These are phyloP conservation scores for Backusella parvicylindrica DNA, from an alignment of 192 early-diverging fungal genomes.

Conservation along the genomic window DNA sequence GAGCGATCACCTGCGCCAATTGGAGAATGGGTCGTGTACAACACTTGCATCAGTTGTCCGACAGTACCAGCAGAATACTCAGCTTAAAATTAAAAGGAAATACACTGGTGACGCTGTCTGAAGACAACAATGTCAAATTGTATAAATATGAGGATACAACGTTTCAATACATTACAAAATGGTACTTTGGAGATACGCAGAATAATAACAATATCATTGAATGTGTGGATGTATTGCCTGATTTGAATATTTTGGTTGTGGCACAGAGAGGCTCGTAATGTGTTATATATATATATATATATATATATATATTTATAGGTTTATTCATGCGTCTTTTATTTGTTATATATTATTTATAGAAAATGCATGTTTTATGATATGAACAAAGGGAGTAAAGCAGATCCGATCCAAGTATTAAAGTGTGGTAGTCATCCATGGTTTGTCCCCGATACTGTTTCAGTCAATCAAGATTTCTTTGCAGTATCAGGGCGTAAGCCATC, in stretches of 20 bases:
- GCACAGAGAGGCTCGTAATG: conserved; percentile 35
- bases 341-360: conserved; percentile 10
- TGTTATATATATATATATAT: background rate
- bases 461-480: conserved; percentile 32
- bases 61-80: conserved; percentile 15
- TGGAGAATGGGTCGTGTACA: conserved; percentile 31
- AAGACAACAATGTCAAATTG: conserved; percentile 28
- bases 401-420: conserved; percentile 32
- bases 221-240: conserved; percentile 33
- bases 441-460: conserved; percentile 29
- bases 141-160: conserved; percentile 17
- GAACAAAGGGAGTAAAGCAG: conserved; percentile 13
- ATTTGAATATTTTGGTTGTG: conserved; percentile 30
- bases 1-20: conserved; percentile 4
- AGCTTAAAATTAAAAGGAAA: conserved; percentile 20
- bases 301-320: background rate
- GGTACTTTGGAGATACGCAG: conserved; percentile 22
- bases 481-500: conserved; percentile 32
- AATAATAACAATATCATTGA: conserved; percentile 12
- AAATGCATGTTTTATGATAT: conserved; percentile 37
- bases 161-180: conserved; percentile 14
- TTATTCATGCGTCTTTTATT: background rate
- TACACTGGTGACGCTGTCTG: conserved; percentile 20
- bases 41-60: background rate
- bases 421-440: conserved; percentile 27